Evolutionary conservation across 73 alveolate genomes (phyloP).

Genomic region (Uronychia setigera): DNA sequence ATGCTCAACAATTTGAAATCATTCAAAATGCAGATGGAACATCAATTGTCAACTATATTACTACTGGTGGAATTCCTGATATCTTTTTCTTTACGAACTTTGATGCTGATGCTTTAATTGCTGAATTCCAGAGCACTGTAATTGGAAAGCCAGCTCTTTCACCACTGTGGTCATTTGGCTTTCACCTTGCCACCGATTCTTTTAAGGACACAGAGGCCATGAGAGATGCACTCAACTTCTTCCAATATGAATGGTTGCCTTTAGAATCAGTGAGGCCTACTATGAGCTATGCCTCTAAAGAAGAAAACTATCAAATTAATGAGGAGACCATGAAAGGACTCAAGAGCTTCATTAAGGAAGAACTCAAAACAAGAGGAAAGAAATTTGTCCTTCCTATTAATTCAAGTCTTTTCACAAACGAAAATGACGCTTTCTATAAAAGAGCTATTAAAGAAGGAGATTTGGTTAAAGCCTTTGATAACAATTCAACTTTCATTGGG

Average conservation of each 20-base stretch:
- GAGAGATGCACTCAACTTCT: slow-evolving; percentile 37
- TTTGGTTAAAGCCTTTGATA: neutral
- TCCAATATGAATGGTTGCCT: slow-evolving; percentile 46
- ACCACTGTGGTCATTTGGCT: slow-evolving; percentile 84
- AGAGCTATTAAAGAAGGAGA: neutral
- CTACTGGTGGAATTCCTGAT: slow-evolving; percentile 82
- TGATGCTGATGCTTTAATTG: slow-evolving; percentile 50
- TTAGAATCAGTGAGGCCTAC: slow-evolving; percentile 71
- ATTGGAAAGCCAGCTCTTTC: slow-evolving; percentile 71
- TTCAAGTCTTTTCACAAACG: neutral
- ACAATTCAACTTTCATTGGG: neutral
- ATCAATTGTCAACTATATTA: slow-evolving; percentile 21
- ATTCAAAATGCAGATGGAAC: neutral
- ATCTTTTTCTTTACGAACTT: slow-evolving; percentile 43
- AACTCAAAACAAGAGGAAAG: slow-evolving; percentile 44
- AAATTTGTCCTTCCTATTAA: slow-evolving; percentile 61
- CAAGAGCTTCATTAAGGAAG: slow-evolving; percentile 38
- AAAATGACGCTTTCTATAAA: neutral
- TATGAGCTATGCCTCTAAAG: slow-evolving; percentile 59
- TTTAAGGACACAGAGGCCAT: slow-evolving; percentile 29
- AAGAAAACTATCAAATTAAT: slow-evolving; percentile 67
- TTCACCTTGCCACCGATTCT: slow-evolving; percentile 65
- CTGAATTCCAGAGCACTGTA: slow-evolving; percentile 26
- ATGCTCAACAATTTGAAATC: slow-evolving; percentile 53
- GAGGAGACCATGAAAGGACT: slow-evolving; percentile 35